phyloP scores from a whole-genome alignment of 1,284 basidiomycete genomes.

The Ustilago trichophora region DNA sequence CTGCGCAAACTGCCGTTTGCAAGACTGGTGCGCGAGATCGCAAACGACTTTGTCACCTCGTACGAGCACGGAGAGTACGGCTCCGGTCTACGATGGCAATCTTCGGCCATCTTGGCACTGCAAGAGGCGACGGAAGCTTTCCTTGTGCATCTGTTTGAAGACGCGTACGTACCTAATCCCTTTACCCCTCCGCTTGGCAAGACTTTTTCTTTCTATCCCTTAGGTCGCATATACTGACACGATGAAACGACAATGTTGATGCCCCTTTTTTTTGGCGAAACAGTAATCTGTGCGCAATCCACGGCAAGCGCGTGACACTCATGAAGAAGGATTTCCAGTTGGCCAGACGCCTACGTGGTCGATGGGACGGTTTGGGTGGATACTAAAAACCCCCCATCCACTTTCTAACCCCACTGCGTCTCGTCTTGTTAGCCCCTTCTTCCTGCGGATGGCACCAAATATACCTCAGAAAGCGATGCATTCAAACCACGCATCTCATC shows the following conservation, averaged over 20 bases:
- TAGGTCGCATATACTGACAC: no score
- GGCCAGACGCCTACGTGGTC: slow-evolving; percentile 61
- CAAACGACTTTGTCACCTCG: slow-evolving; percentile 63
- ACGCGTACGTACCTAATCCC: slow-evolving; percentile 59
- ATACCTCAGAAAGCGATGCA: no score
- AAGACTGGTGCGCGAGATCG: slow-evolving; percentile 63
- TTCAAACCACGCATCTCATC: not conserved
- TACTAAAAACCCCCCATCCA: no score
- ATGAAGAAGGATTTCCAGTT: slow-evolving; percentile 67
- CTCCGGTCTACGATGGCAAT: slow-evolving; percentile 64
- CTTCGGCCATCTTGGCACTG: slow-evolving; percentile 63
- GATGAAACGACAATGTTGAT: no score
- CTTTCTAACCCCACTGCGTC: no score
- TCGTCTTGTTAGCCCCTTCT: no score
- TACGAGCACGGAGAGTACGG: slow-evolving; percentile 57
- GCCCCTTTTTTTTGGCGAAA: not conserved
- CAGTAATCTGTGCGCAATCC: slow-evolving; percentile 65
- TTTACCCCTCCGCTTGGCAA: no score
- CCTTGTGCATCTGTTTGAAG: slow-evolving; percentile 65
- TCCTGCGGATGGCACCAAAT: no score
- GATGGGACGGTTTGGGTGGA: slow-evolving; percentile 65
- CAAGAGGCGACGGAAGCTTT: slow-evolving; percentile 66
- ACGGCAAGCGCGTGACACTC: slow-evolving; percentile 64
- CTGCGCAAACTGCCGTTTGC: slow-evolving; percentile 65
- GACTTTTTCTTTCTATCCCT: no score